Percentiles rank a stretch among this genome's conserved stretches.
These are phyloP conservation scores for Xylariaceae sp. DNA, from an alignment of 2,329 filamentous ascomycete genomes.

Conservation along the genomic window DNA sequence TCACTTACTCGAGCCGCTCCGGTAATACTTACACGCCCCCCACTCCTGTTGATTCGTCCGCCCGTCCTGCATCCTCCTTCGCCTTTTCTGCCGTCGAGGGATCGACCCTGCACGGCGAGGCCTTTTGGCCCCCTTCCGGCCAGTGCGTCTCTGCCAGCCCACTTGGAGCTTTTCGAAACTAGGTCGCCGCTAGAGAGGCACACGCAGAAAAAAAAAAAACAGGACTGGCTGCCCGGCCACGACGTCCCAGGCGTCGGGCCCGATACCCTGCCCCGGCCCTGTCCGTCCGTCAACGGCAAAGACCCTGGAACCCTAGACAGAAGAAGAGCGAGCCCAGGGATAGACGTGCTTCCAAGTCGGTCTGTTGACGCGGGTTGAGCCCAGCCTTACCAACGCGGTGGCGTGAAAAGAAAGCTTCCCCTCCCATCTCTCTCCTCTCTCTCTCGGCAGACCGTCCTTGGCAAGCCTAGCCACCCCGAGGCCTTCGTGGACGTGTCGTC, in stretches of 20 bases:
- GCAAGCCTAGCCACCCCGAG: too few relatives aligned
- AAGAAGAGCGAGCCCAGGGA: constrained; percentile 15
- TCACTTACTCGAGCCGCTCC: constrained; percentile 17
- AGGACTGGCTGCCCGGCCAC: constrained; percentile 19
- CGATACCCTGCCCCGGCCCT: constrained; percentile 15
- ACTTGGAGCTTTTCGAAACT: constrained; percentile 13
- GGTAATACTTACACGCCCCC: constrained; percentile 19
- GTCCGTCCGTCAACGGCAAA: constrained; percentile 10
- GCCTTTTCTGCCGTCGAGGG: constrained; percentile 21
- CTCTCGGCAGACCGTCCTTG: constrained; percentile 18
- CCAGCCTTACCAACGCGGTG: constrained; percentile 25
- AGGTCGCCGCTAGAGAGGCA: constrained; percentile 14
- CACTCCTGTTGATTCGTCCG: constrained; percentile 22
- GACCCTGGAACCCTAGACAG: constrained; percentile 20
- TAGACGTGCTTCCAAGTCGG: constrained; percentile 17
- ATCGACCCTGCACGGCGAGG: constrained; percentile 24
- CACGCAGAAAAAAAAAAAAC: constrained; percentile 16
- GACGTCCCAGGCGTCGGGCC: constrained; percentile 20
- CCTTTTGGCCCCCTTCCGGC: constrained; percentile 18
- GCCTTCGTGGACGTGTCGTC: too few relatives aligned
- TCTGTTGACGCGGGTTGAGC: constrained; percentile 20
- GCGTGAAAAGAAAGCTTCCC: constrained; percentile 22
- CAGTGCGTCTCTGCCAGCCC: constrained; percentile 18
- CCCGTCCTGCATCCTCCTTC: constrained; percentile 20
- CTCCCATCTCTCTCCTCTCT: constrained; percentile 15